Evolutionary conservation across 164 flowering plant genomes (phyloP), one percentile per base, ranked within the genome.

Genomic region (Magnolia officinalis): DNA sequence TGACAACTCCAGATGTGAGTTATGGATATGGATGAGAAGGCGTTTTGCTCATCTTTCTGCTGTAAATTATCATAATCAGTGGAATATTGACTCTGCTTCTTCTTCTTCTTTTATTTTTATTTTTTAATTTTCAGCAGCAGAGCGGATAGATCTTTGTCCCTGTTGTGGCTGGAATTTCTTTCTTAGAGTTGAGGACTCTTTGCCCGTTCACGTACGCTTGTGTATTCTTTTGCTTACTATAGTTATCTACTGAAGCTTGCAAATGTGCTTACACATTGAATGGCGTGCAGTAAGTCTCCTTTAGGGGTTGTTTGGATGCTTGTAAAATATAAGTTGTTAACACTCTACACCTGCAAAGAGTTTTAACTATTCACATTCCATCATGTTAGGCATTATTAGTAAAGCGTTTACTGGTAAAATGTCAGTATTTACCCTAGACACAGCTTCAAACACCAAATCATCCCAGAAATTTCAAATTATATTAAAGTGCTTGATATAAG

Each of bases 11-110:
- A 1, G 91, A 94, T 87, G 91, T 92, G 52, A 92, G 82, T 76
- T 96, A 90, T 71, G 98, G 99, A 4, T 90, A 88, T 75, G 97
- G 98, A 67, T 96, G 83, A 87, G 66, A 63, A 8, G 11, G 45
- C 31, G 63, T 51, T 55, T 63, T 37, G 45, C 19, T 4, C 23
- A 4, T 51, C 50, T 26, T 50, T 50, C n/a, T 20, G 11, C 61
- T 75, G 81, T 79, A 75, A 75, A 74, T 64, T 29, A 23, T 71
- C 50, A 11, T 67, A 9, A 50, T 66, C 37, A 8, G 24, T 24
- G 71, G 45, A 14, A 16, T 5, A 13, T 55, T 66, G 64, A 20
- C 4, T 49, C 7, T 20, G 7, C 18, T 19, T 66, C 69, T 24
- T 24, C 69, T 24, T 24, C 29, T 66, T 66, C 24, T 21, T 8